phyloP scores from a whole-genome alignment of 257 asterid genomes.

The Ajuga chamaepitys region DNA sequence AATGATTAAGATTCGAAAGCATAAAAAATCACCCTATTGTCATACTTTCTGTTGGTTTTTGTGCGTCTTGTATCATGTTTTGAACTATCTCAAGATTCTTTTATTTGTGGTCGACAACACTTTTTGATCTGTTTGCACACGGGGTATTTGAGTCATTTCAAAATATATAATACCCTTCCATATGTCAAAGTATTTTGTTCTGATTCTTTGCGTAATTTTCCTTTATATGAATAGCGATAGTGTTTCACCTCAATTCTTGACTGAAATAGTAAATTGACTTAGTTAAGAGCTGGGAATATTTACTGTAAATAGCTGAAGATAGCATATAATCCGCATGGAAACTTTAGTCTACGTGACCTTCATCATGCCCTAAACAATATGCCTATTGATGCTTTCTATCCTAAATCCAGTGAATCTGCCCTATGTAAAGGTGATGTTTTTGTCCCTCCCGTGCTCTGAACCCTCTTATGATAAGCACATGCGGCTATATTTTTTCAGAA shows the following conservation, averaged over 20 bases:
- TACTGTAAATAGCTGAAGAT: constrained; percentile 61
- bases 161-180: background rate
- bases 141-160: background rate
- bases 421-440: constrained; percentile 31
- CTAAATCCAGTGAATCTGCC: constrained; percentile 35
- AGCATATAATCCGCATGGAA: constrained; percentile 76
- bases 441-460: background rate
- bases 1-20: background rate
- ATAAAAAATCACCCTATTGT: background rate
- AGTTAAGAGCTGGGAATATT: constrained; percentile 6
- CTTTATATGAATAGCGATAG: background rate
- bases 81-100: background rate
- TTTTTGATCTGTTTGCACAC: background rate
- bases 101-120: background rate
- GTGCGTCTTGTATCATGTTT: background rate
- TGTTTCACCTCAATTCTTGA: constrained; percentile 3
- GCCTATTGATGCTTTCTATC: constrained; percentile 66
- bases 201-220: background rate
- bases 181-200: background rate
- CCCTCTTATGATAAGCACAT: background rate
- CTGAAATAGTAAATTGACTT: constrained; percentile 6
- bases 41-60: constrained; percentile 4
- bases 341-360: constrained; percentile 80
- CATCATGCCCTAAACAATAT: constrained; percentile 76
- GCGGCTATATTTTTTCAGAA: background rate